These are phyloP conservation scores for Lignosus rhinocerotis DNA, from an alignment of 1,284 basidiomycete species.

Conservation along the genomic window DNA sequence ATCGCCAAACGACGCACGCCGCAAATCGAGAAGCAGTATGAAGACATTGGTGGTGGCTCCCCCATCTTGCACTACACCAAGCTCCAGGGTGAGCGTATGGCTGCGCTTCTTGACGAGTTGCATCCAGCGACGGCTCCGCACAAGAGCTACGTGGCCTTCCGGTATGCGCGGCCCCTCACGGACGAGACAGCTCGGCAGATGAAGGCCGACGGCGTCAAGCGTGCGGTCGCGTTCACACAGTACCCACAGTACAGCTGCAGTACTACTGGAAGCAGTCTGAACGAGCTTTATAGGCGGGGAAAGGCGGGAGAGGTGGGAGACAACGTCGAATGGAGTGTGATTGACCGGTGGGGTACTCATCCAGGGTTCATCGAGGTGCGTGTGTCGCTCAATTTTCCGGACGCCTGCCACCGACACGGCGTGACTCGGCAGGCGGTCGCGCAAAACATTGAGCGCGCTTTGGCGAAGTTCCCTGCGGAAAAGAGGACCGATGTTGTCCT, in stretches of 20 bases:
- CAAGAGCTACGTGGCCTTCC: constrained; percentile 94
- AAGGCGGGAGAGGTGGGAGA: constrained; percentile 57
- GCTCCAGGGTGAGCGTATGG: constrained; percentile 91
- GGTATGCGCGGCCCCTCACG: constrained; percentile 90
- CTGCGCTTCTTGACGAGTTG: constrained; percentile 87
- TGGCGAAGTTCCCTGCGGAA: constrained; percentile 79
- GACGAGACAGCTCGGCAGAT: constrained; percentile 83
- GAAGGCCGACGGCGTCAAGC: constrained; percentile 87
- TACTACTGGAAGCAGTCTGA: constrained; percentile 95
- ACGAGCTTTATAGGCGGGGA: constrained; percentile 81
- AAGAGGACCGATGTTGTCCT: constrained; percentile 77
- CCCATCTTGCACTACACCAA: constrained; percentile 95
- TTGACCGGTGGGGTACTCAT: constrained; percentile 98
- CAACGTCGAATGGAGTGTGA: constrained; percentile 91
- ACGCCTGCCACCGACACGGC: neutral
- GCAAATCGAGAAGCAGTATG: constrained; percentile 93
- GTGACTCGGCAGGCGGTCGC: constrained; percentile 71
- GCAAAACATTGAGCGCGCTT: constrained; percentile 82
- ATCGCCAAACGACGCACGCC: constrained; percentile 95
- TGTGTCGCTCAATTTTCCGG: constrained; percentile 3
- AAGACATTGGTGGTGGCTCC: constrained; percentile 94
- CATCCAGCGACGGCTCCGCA: constrained; percentile 93
- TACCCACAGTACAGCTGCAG: constrained; percentile 99
- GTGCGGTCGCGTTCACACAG: constrained; percentile 96
- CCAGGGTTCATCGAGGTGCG: constrained; percentile 89